Conservation (phyloP, 2,329 filamentous ascomycete genomes). For the Lachnellula arida region DNA sequence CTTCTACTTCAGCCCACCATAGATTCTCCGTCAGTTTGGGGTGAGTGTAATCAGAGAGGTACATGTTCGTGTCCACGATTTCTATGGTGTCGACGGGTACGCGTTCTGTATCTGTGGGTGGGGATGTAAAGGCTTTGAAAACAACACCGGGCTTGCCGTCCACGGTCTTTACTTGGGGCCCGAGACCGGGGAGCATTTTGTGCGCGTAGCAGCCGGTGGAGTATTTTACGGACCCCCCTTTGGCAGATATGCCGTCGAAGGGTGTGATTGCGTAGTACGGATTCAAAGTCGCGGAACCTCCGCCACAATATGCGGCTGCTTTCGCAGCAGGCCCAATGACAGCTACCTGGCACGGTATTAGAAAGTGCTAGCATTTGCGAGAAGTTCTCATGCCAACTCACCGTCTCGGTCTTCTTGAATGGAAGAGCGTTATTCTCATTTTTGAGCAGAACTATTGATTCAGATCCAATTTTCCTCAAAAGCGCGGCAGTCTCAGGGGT, state of each 20-base stretch:
- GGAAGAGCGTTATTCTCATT: slow-evolving; percentile 54
- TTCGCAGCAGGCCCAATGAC: slow-evolving; percentile 54
- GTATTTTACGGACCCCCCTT: slow-evolving; percentile 43
- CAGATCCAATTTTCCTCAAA: slow-evolving; percentile 50
- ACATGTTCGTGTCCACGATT: slow-evolving; percentile 39
- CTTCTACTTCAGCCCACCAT: slow-evolving; percentile 35
- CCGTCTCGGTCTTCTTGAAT: slow-evolving; percentile 41
- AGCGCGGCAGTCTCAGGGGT: slow-evolving; percentile 33
- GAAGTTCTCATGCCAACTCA: slow-evolving; percentile 18
- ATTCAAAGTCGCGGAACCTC: slow-evolving; percentile 55
- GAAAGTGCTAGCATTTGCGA: too few species aligned
- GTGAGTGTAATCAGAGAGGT: slow-evolving; percentile 47
- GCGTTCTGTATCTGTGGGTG: slow-evolving; percentile 42
- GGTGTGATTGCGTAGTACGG: slow-evolving; percentile 66
- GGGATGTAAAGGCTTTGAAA: slow-evolving; percentile 59
- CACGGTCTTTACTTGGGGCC: slow-evolving; percentile 43
- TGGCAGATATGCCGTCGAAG: slow-evolving; percentile 60
- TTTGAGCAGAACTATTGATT: slow-evolving; percentile 59
- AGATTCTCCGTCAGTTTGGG: slow-evolving; percentile 29
- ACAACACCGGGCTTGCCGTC: slow-evolving; percentile 47
- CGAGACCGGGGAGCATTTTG: slow-evolving; percentile 55
- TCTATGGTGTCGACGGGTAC: slow-evolving; percentile 46
- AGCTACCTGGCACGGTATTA: slow-evolving; percentile 13
- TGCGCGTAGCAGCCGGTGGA: slow-evolving; percentile 59
- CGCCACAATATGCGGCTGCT: slow-evolving; percentile 53